A percentile compares a stretch with the other conserved stretches of the same genome.
phyloP scores from a whole-genome alignment of 192 early-diverging fungal genomes.

The Spinellus fusiger region DNA sequence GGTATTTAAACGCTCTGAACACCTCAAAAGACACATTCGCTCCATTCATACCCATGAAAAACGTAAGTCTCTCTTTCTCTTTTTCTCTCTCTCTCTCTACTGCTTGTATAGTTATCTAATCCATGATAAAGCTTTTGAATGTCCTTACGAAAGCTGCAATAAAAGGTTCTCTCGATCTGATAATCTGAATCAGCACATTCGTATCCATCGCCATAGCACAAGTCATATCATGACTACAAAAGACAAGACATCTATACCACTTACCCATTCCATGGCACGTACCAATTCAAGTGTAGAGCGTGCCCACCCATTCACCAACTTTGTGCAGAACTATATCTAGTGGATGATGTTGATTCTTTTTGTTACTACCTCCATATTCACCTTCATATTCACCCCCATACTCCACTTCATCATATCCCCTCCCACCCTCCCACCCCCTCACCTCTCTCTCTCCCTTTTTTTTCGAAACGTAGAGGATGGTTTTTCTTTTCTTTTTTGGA shows the following conservation, averaged over 20 bases:
- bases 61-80: conserved; percentile 37
- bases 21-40: conserved; percentile 53
- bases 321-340: not conserved
- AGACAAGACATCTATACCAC: not conserved
- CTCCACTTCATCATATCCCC: no score
- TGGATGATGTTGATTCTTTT: not conserved
- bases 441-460: no score
- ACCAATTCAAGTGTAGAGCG: not conserved
- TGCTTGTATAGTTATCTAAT: no score
- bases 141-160: conserved; percentile 45
- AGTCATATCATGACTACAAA: not conserved
- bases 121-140: conserved; percentile 40
- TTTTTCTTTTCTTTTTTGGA: no score
- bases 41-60: conserved; percentile 57
- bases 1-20: conserved; percentile 56
- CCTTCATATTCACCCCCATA: no score
- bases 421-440: no score
- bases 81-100: not conserved
- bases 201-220: conserved; percentile 48
- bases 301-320: not conserved
- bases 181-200: conserved; percentile 52
- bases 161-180: conserved; percentile 54
- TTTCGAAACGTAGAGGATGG: no score
- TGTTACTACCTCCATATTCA: no score
- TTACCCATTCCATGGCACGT: not conserved